Base-by-base conservation (phyloP, 345 rosid species). In the Eucalyptus microcorys region DNA sequence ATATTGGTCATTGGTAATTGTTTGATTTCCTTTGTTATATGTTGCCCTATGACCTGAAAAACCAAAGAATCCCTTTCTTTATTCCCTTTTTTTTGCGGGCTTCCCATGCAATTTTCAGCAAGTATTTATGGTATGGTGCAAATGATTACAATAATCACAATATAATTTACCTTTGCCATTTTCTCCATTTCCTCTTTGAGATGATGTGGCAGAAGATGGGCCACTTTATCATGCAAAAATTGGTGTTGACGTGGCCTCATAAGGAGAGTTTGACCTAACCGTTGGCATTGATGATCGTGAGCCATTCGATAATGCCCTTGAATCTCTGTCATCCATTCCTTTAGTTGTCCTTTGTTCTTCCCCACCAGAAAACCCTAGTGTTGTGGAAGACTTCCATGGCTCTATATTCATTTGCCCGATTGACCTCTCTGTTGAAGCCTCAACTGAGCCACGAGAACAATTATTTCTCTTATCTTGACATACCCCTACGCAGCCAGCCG, bases 11-110 rank as follows among this genome's bases (percentile, higher is more conserved):
- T 59, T 26, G 14, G 66, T 24, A 26, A 59, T 24, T 24, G 66
- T 24, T 26, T 59, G 66, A 26, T 59, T 11, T 59, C n/a, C 14
- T 24, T 59, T 59, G n/a, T 55, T 9, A 55, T 53, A 22, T 22
- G 5, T 24, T 26, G 14, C 7, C 64, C 66, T 59, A 11, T 59
- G n/a, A 59, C 66, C 4, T 26, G 66, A 10, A 24, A 24, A 59
- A 26, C 66, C 14, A 26, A 59, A 59, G 3, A 59, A 59, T 59
- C 66, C 32, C n/a, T 59, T 59, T 59, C n/a, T 59, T 24, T 59
- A 11, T 27, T 26, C 14, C 15, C 2, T 5, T 59, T 26, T 24
- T 26, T 59, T 32, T 26, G 7, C 0, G 3, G 2, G 14, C 4
- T 59, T 59, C 0, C 32, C 32, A 26, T 59, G 4, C 66, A 59